phyloP scores from a whole-genome alignment of 345 rosid species.

The Sisymbrium altissimum region DNA sequence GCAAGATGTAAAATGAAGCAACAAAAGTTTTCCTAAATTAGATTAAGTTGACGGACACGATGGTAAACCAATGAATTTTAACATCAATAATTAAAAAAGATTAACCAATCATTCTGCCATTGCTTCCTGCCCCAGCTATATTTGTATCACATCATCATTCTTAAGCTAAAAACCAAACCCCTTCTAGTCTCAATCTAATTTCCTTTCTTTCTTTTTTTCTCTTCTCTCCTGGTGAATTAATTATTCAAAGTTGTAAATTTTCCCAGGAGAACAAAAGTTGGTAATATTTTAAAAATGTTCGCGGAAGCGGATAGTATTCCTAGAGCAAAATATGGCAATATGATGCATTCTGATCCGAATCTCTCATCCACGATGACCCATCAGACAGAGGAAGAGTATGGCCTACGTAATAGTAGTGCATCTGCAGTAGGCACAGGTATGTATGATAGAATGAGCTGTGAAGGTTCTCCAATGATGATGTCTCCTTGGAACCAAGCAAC shows the following conservation, averaged over 20 bases:
- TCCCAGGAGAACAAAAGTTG: background rate
- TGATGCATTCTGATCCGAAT: conserved; percentile 43
- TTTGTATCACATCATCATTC: conserved; percentile 26
- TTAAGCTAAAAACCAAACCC: conserved; percentile 16
- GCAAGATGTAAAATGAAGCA: background rate
- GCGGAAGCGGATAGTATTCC: conserved; percentile 37
- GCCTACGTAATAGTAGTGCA: conserved; percentile 67
- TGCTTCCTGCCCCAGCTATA: conserved; percentile 22
- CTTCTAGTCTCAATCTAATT: conserved; percentile 2
- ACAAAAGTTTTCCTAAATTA: conserved; percentile 13
- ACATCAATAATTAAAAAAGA: background rate
- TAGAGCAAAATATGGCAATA: conserved; percentile 29
- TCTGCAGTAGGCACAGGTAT: conserved; percentile 48
- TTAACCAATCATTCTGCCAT: conserved; percentile 13
- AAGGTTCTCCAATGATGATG: conserved; percentile 93
- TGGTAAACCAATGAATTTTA: conserved; percentile 14
- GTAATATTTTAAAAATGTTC: conserved; percentile 24
- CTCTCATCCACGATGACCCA: conserved; percentile 31
- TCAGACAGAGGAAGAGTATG: conserved; percentile 44
- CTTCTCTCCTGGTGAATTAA: background rate
- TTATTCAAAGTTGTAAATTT: background rate
- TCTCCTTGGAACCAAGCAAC: conserved; percentile 91
- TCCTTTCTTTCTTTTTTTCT: background rate
- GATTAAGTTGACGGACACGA: conserved; percentile 9
- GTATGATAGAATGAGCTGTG: conserved; percentile 72